Evolutionary conservation across 768 basidiomycete species (phyloP), one percentile per base, ranked within the genome.

Genomic region (Ramaria rubella): DNA sequence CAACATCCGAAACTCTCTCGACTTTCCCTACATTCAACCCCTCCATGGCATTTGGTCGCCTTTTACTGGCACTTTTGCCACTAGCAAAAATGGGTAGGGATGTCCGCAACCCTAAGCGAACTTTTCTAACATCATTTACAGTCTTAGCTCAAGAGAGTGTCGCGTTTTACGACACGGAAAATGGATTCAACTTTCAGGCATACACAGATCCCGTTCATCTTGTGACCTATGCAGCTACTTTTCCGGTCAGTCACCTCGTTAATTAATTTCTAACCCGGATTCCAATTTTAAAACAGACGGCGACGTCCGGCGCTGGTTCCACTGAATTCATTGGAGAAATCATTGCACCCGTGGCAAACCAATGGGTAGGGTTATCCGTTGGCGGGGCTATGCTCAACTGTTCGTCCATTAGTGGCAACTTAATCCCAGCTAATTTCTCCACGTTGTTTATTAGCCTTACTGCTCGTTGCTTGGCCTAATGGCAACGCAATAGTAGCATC

Each of bases 281-380:
- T 33, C 44, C 19, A 31, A 38, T 23, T 30, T 24, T 50, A 21
- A 38, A 15, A 19, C 23, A 52, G 19, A 64, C 77, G 15, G 71
- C 68, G 5, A 66, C 72, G 12, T 70, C 72, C 7, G 72, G 70
- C 12, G 55, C 68, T 26, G 68, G 72, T 26, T 66, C 77, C 21
- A 71, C 69, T 15, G 83, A 85, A 61, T 84, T 83, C 64, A 81
- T 85, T 60, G 83, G 78, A 49, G 80, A 82, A 66, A 78, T 84
- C 45, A 75, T 82, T 24, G 77, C 80, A 7, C 82, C 83, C 8
- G 68, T 81, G 36, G 72, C 62, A 5, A 73, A 74, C n/a, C 63
- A 73, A 70, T 85, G 82, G 82, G 74, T 75, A 43, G 50, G 58
- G 4, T 15, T 34, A 24, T 26, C 31, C 29, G 12, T 24, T 26